phyloP scores from a whole-genome alignment of 768 basidiomycete species.

The Russula sp. region DNA sequence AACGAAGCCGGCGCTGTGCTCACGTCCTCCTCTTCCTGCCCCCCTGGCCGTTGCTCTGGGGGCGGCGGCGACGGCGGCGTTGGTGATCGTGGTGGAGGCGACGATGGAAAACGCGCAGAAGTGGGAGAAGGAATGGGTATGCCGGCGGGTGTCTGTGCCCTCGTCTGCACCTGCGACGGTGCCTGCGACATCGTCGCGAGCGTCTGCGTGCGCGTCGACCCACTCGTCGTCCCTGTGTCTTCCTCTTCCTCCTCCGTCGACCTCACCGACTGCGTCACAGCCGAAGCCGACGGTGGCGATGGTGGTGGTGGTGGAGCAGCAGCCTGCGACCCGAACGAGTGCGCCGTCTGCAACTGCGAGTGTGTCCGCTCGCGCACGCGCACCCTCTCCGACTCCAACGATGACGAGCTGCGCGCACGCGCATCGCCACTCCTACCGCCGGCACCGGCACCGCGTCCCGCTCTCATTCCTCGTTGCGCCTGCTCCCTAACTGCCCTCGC shows the following conservation, averaged over 20 bases:
- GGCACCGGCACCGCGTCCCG: background rate
- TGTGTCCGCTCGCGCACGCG: constrained; percentile 16
- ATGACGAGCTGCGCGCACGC: constrained; percentile 18
- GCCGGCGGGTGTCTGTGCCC: background rate
- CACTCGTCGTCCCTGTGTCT: background rate
- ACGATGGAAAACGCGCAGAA: background rate
- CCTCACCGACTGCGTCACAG: constrained; percentile 19
- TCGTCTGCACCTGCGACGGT: constrained; percentile 18
- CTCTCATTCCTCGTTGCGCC: no score
- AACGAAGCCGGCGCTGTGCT: constrained; percentile 66
- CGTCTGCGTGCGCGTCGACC: constrained; percentile 23
- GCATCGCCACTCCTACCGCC: constrained; percentile 11
- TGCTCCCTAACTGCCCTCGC: background rate
- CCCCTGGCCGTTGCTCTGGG: no score
- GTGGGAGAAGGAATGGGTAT: background rate
- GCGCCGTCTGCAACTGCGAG: background rate
- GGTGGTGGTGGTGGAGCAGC: background rate
- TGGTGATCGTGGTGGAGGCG: background rate
- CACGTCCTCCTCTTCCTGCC: constrained; percentile 34
- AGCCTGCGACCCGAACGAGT: constrained; percentile 14
- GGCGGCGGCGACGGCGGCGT: background rate
- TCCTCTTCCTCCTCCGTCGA: constrained; percentile 6
- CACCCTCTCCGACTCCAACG: background rate
- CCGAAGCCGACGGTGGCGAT: constrained; percentile 18
- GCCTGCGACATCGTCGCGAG: background rate